Percentiles rank a stretch among this genome's conserved stretches.
Conservation (phyloP, 352 stramenopile species). For the Phytopythium oedochilum region DNA sequence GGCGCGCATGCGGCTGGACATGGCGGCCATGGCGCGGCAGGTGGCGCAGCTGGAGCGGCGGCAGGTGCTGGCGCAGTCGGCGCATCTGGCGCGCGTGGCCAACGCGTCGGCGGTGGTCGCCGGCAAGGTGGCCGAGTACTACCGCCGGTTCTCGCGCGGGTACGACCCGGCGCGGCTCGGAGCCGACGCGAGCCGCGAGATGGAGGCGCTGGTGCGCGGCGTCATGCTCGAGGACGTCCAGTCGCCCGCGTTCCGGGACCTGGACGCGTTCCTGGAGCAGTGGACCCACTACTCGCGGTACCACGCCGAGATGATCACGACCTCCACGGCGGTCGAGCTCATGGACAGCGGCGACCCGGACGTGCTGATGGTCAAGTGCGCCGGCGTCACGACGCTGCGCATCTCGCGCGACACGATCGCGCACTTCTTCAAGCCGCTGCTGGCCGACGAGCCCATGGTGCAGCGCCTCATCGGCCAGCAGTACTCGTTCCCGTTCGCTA, state of each 20-base stretch:
- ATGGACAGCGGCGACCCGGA: conserved; percentile 28
- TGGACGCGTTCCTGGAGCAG: conserved; percentile 50
- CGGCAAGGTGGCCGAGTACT: conserved; percentile 42
- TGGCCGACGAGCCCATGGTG: conserved; percentile 54
- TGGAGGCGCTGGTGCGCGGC: conserved; percentile 35
- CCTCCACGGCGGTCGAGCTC: conserved; percentile 27
- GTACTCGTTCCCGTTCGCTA: conserved; percentile 50
- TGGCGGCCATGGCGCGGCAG: conserved; percentile 31
- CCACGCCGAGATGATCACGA: conserved; percentile 35
- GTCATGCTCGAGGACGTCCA: conserved; percentile 47
- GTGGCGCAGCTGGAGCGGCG: conserved; percentile 40
- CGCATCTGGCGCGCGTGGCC: conserved; percentile 33
- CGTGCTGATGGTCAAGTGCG: conserved; percentile 33
- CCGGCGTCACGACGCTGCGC: conserved; percentile 35
- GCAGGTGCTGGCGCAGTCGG: conserved; percentile 33
- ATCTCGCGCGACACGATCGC: conserved; percentile 61
- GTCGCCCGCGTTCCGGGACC: conserved; percentile 37
- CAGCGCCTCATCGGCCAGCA: conserved; percentile 53
- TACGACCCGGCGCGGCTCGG: conserved; percentile 29
- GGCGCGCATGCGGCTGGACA: conserved; percentile 17
- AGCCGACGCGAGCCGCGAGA: conserved; percentile 9
- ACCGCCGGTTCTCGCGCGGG: conserved; percentile 34
- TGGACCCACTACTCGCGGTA: conserved; percentile 65
- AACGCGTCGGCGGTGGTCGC: conserved; percentile 35
- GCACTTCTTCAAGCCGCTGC: conserved; percentile 55